Conservation (phyloP, 495 filamentous ascomycete genomes). For the Trichoderma orchidacearum region DNA sequence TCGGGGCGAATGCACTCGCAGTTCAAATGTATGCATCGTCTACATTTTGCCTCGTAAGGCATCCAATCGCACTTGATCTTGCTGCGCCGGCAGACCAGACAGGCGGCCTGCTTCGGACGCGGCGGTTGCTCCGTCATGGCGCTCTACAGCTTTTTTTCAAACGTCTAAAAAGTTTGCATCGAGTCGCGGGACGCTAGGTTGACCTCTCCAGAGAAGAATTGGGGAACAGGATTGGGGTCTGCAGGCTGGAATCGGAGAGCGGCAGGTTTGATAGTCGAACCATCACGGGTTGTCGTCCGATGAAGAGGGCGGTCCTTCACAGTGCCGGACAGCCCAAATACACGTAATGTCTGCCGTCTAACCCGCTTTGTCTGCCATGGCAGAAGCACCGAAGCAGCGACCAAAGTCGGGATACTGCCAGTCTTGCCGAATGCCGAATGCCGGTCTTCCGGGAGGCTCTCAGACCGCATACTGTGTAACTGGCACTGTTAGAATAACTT, state of each 20-base stretch:
- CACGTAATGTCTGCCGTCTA: neutral
- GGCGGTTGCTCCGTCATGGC: neutral
- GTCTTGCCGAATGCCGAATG: neutral
- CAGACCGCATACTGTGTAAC: neutral
- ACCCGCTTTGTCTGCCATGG: neutral
- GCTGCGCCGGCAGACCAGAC: constrained; percentile 52
- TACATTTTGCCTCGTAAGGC: constrained; percentile 35
- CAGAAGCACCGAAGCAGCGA: neutral
- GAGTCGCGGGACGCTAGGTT: neutral
- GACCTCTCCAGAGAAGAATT: neutral
- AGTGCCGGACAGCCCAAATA: neutral
- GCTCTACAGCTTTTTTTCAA: neutral
- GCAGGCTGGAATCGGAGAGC: neutral
- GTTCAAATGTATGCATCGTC: constrained; percentile 44
- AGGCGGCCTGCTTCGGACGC: constrained; percentile 42
- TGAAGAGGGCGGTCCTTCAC: neutral
- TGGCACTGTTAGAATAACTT: neutral
- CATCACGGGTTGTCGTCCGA: neutral
- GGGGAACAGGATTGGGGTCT: neutral
- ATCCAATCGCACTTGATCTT: constrained; percentile 53
- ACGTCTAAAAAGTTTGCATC: neutral
- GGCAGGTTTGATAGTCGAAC: neutral
- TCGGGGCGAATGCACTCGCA: constrained; percentile 51
- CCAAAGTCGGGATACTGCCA: neutral
- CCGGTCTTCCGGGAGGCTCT: neutral